Base-by-base conservation (phyloP, 1,284 basidiomycete genomes). In the Xerocomus subilludens region DNA sequence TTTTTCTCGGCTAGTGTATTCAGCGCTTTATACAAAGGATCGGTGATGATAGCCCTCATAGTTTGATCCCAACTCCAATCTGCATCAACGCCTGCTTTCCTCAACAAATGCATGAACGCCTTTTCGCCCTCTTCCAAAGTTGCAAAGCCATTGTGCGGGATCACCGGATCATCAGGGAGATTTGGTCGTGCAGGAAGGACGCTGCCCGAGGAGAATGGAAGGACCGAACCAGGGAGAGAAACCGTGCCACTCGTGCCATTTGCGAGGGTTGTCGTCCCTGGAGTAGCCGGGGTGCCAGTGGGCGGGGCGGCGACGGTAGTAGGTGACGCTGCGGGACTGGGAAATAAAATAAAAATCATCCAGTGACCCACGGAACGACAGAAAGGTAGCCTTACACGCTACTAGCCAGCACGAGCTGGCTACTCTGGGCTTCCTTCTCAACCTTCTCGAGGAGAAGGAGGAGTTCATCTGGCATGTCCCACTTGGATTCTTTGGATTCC, bases 31-130 rank as follows among this genome's bases (percentile, higher is more conserved):
- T 98, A 99, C 77, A 98, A 86, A 53, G 98, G 97, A 87, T 99
- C 98, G 79, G 97, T 98, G 85, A 99, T 97, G 84, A 98, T 96
- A 79, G 94, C 94, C 80, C 98, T 91, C 94, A 99, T 98, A 64
- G 97, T 97, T 85, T 96, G 92, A 84, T 99, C 98, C 98, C 98
- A 99, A 32, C 96, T 97, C 95, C 96, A 98, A 77, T 90, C 92
- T 64, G 94, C 91, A 85, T 96, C 95, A 64, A 99, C 93, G 33
- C 95, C 94, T 67, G 95, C 94, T 82, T 95, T 94, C 79, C 92
- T 91, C 76, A 99, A 87, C 68, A 99, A 88, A 85, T 94, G 93
- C 78, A 93, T 92, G 84, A 99, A 99, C 6, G 97, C 98, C 78
- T 94, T 94, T 85, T 99, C 96, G 35, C 96, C 97, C 79, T 98